Conservation (phyloP, 768 basidiomycete species). For the Lactarius pseudohatsudake region DNA sequence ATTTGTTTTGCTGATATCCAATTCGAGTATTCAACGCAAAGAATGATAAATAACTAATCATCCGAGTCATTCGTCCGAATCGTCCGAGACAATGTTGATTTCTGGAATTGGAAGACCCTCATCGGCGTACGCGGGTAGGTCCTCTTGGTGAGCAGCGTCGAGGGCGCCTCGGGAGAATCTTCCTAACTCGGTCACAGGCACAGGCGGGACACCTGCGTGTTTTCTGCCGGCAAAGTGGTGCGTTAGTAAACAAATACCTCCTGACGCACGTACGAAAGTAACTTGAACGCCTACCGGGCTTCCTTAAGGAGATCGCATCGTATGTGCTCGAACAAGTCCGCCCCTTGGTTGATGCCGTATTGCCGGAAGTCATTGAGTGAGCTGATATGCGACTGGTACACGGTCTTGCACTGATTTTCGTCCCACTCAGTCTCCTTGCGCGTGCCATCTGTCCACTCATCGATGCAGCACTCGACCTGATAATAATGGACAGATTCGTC, state of each 20-base stretch:
- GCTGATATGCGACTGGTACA: conserved; percentile 4
- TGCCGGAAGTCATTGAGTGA: not conserved
- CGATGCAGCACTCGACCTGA: conserved; percentile 18
- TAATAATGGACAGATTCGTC: not conserved
- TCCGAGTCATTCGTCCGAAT: not conserved
- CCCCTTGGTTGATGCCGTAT: not conserved
- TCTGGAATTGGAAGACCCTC: not conserved
- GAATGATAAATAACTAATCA: not conserved
- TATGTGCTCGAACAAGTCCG: not conserved
- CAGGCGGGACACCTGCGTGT: not conserved
- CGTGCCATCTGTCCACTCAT: conserved; percentile 15
- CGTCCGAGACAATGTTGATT: not conserved
- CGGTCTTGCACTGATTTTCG: not conserved
- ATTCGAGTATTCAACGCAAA: not conserved
- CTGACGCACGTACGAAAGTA: not conserved
- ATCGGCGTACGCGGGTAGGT: not conserved
- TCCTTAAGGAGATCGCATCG: conserved; percentile 9
- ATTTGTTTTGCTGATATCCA: not conserved
- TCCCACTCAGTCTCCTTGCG: conserved; percentile 6
- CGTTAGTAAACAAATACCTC: not conserved
- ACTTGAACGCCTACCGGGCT: not conserved
- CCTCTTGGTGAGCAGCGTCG: not conserved
- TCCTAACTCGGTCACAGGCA: not conserved
- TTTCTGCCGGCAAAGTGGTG: not conserved
- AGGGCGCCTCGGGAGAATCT: not conserved